Percentiles rank a stretch among this genome's conserved stretches.
These are phyloP conservation scores for Trichocomaceae sp. DNA, from an alignment of 2,329 filamentous ascomycete genomes.

Conservation along the genomic window DNA sequence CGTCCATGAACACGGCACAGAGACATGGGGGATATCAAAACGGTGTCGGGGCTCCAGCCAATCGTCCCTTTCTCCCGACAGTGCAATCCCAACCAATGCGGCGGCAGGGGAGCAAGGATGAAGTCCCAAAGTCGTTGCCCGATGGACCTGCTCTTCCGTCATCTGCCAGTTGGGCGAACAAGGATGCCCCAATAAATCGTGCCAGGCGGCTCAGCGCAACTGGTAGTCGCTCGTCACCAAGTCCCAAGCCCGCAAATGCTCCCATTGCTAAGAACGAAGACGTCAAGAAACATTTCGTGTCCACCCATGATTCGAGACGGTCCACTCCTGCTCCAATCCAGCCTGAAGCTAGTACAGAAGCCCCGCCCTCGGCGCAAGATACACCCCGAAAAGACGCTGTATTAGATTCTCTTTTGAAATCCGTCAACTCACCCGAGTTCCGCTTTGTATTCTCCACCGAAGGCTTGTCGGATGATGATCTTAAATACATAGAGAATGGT, in stretches of 20 bases:
- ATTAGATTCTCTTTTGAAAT: conserved; percentile 40
- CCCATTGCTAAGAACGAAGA: conserved; percentile 34
- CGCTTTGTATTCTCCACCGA: conserved; percentile 49
- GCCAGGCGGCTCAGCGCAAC: conserved; percentile 65
- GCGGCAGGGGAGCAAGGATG: conserved; percentile 66
- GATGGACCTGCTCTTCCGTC: conserved; percentile 89
- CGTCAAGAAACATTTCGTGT: conserved; percentile 26
- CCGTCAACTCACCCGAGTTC: conserved; percentile 45
- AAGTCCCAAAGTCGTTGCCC: conserved; percentile 52
- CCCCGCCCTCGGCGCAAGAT: conserved; percentile 17
- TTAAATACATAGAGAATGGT: conserved; percentile 50
- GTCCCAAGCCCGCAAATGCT: conserved; percentile 59
- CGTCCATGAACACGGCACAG: conserved; percentile 88
- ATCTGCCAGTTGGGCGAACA: conserved; percentile 85
- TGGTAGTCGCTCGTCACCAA: conserved; percentile 73
- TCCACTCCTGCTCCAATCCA: conserved; percentile 21
- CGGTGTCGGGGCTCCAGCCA: conserved; percentile 31
- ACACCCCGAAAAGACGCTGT: conserved; percentile 23
- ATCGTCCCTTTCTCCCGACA: conserved; percentile 47
- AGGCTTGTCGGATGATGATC: conserved; percentile 42
- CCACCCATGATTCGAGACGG: conserved; percentile 20
- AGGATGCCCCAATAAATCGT: conserved; percentile 59
- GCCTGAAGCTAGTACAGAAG: conserved; percentile 18
- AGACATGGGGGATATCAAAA: conserved; percentile 57
- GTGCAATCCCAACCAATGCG: conserved; percentile 55